phyloP scores from a whole-genome alignment of 2,329 filamentous ascomycete species.

The Aspergillus japonicus region DNA sequence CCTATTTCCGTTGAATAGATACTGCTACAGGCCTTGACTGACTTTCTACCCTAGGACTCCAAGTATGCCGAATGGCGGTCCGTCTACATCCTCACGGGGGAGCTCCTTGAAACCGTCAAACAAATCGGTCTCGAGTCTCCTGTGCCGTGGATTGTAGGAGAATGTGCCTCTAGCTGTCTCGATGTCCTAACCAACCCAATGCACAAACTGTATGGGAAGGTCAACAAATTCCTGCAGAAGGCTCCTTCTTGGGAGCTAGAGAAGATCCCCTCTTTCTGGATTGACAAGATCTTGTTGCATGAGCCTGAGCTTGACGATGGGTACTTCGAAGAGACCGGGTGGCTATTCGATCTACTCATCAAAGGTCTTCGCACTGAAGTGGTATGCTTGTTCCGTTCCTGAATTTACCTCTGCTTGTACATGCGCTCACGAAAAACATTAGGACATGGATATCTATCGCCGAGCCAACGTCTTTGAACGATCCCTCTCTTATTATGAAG shows the following conservation, averaged over 20 bases:
- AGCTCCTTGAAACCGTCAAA: conserved; percentile 72
- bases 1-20: conserved; percentile 8
- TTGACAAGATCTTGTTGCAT: conserved; percentile 71
- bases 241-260: conserved; percentile 69
- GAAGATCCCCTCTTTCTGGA: conserved; percentile 58
- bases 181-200: conserved; percentile 71
- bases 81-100: conserved; percentile 74
- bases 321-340: conserved; percentile 70
- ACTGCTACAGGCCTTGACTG: neutral
- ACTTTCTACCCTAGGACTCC: conserved; percentile 53
- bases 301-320: conserved; percentile 70
- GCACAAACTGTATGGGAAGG: conserved; percentile 79
- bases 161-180: conserved; percentile 71
- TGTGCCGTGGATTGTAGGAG: conserved; percentile 71
- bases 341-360: conserved; percentile 70
- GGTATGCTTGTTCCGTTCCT: conserved; percentile 39
- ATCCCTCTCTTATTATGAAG: conserved; percentile 66
- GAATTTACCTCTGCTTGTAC: neutral
- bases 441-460: conserved; percentile 52
- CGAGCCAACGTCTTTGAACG: conserved; percentile 70
- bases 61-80: conserved; percentile 73
- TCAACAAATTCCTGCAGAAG: conserved; percentile 79
- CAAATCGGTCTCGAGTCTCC: conserved; percentile 55
- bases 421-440: conserved; percentile 12
- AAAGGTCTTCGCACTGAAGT: conserved; percentile 60